These are phyloP conservation scores for Trichosporon faecale DNA, from an alignment of 1,284 basidiomycete genomes.

Conservation along the genomic window DNA sequence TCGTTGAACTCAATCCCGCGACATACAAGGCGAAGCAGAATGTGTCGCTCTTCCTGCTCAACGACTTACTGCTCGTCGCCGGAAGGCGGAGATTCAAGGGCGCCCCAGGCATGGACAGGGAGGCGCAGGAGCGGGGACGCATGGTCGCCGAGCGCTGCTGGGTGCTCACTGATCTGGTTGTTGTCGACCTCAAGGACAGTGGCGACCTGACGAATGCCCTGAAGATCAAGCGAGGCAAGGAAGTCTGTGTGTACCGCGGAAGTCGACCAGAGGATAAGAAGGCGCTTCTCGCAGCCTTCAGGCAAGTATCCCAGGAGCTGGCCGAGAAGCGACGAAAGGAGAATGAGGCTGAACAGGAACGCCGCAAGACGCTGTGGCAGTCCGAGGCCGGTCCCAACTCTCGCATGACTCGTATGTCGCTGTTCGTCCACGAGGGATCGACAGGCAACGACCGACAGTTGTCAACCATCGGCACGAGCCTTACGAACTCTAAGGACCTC, in stretches of 20 bases:
- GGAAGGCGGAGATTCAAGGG: slow-evolving; percentile 54
- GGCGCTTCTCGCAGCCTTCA: slow-evolving; percentile 75
- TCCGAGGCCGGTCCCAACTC: slow-evolving; percentile 53
- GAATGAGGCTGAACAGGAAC: slow-evolving; percentile 83
- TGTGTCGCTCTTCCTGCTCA: slow-evolving; percentile 84
- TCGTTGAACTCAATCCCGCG: slow-evolving; percentile 83
- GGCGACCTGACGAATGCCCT: slow-evolving; percentile 90
- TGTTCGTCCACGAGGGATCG: slow-evolving; percentile 23
- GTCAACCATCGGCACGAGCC: slow-evolving; percentile 59
- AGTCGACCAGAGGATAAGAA: slow-evolving; percentile 81
- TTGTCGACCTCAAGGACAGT: slow-evolving; percentile 92
- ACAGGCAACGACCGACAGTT: slow-evolving; percentile 59
- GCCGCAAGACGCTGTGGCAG: slow-evolving; percentile 74
- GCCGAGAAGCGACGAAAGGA: slow-evolving; percentile 83
- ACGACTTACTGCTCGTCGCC: slow-evolving; percentile 86
- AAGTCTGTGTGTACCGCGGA: slow-evolving; percentile 88
- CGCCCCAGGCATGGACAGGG: slow-evolving; percentile 22
- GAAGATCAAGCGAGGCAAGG: slow-evolving; percentile 90
- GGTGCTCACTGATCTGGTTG: slow-evolving; percentile 84
- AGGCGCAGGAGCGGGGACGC: slow-evolving; percentile 59
- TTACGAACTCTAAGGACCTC: slow-evolving; percentile 64
- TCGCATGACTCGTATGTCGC: slow-evolving; percentile 22
- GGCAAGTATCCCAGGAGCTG: slow-evolving; percentile 87
- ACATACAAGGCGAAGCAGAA: slow-evolving; percentile 89
- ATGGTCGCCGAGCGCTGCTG: slow-evolving; percentile 91